Conservation (phyloP, 2,329 filamentous ascomycete species). For the Dothistroma pini region DNA sequence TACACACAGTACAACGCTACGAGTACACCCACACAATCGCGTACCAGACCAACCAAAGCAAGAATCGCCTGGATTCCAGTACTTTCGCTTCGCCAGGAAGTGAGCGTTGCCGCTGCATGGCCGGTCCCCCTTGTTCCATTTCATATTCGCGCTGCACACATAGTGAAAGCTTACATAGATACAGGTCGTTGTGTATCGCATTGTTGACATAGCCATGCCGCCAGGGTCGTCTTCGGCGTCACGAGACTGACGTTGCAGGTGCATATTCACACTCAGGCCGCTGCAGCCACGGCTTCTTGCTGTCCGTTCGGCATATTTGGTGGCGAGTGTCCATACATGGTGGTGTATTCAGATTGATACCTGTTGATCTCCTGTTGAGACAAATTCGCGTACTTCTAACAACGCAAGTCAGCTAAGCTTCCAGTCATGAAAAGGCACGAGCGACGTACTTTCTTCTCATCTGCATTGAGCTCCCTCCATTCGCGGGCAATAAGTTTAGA, state of each 20-base stretch:
- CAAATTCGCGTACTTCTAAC: slow-evolving; percentile 20
- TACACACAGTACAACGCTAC: neutral
- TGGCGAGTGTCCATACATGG: slow-evolving; percentile 37
- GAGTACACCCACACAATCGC: neutral
- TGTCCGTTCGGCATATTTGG: slow-evolving; percentile 21
- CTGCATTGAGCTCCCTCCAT: slow-evolving; percentile 46
- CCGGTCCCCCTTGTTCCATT: neutral
- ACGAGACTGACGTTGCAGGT: neutral
- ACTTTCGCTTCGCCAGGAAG: neutral
- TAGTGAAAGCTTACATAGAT: neutral
- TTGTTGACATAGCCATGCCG: neutral
- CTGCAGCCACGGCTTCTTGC: neutral
- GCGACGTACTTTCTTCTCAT: slow-evolving; percentile 47
- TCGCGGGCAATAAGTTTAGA: slow-evolving; percentile 43
- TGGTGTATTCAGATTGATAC: slow-evolving; percentile 15
- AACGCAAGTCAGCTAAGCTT: neutral
- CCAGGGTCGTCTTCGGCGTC: neutral
- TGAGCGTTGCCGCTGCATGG: neutral
- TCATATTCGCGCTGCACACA: neutral
- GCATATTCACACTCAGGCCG: neutral
- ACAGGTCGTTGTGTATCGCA: neutral
- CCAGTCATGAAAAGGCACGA: neutral
- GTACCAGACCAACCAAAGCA: neutral
- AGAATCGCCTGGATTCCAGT: slow-evolving; percentile 4
- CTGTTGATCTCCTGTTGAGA: slow-evolving; percentile 10